A percentile compares a stretch with the other conserved stretches of the same genome.
Evolutionary conservation across 2,329 filamentous ascomycete genomes (phyloP).

Genomic region (Cercospora sp.): DNA sequence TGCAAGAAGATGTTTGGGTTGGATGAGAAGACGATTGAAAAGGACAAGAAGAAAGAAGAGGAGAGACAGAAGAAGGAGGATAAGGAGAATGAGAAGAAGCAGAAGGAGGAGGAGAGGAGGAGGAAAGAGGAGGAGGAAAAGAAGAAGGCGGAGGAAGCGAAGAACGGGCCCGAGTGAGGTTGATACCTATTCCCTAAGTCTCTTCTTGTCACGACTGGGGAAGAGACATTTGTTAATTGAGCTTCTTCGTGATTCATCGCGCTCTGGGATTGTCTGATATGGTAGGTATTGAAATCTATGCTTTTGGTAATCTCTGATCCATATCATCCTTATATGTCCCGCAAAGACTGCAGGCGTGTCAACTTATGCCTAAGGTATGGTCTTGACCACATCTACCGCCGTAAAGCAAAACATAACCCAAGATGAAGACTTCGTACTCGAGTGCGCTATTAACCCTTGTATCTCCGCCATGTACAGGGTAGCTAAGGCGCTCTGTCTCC

Average conservation of each 20-base stretch:
- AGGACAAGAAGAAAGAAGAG: not conserved
- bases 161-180: not conserved
- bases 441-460: too few relatives aligned
- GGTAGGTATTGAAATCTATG: not conserved
- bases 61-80: not conserved
- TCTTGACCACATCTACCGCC: not conserved
- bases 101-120: not conserved
- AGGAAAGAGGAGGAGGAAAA: not conserved
- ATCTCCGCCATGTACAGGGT: too few relatives aligned
- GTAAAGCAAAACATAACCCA: too few relatives aligned
- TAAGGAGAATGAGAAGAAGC: not conserved
- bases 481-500: too few relatives aligned
- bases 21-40: not conserved
- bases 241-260: too few relatives aligned
- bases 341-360: too few relatives aligned
- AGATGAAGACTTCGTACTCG: too few relatives aligned
- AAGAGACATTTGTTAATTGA: too few relatives aligned
- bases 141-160: not conserved
- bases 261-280: too few relatives aligned
- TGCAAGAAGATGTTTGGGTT: conserved; percentile 3
- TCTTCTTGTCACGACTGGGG: not conserved
- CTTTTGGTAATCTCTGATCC: too few relatives aligned
- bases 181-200: too few relatives aligned
- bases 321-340: too few relatives aligned
- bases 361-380: not conserved